A percentile compares a stretch with the other conserved stretches of the same genome.
Evolutionary conservation across 352 stramenopile genomes (phyloP).

Genomic region (Phytophthora pseudosyringae): DNA sequence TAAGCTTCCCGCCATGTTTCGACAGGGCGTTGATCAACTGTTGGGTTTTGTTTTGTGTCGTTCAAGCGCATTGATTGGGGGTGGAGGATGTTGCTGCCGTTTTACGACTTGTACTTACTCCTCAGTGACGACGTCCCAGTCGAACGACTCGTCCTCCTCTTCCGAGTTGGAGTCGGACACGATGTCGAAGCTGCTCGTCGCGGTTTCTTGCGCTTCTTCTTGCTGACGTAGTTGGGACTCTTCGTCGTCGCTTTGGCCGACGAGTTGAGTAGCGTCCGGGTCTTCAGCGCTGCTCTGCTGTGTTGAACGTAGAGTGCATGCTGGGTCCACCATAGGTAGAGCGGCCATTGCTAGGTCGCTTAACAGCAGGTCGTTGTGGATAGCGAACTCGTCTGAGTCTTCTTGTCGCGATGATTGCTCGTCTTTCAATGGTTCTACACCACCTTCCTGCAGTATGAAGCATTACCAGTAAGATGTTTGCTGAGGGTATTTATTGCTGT

Average conservation of each 20-base stretch:
- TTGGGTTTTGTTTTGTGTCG: conserved; percentile 4
- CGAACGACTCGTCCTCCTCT: conserved; percentile 40
- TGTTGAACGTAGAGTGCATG: conserved; percentile 60
- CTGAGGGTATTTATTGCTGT: background rate
- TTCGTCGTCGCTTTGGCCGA: background rate
- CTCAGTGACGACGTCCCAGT: conserved; percentile 33
- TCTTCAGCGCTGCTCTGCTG: conserved; percentile 56
- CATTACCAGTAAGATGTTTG: background rate
- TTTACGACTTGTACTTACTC: conserved; percentile 12
- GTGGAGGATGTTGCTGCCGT: background rate
- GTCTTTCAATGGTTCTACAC: conserved; percentile 45
- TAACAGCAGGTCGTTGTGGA: conserved; percentile 62
- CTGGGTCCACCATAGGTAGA: conserved; percentile 49
- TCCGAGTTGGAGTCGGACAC: conserved; percentile 68
- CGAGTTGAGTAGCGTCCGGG: conserved; percentile 25
- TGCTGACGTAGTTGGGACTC: background rate
- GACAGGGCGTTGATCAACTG: conserved; percentile 39
- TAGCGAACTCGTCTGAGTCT: conserved; percentile 43
- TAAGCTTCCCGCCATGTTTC: conserved; percentile 60
- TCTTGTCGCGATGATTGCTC: conserved; percentile 12
- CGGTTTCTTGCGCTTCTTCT: conserved; percentile 19
- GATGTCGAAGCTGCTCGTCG: conserved; percentile 52
- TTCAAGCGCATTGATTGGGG: background rate
- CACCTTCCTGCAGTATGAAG: conserved; percentile 42
- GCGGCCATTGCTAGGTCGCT: conserved; percentile 49